phyloP scores from a whole-genome alignment of 352 stramenopile species.

The Phytophthora fragariaefolia region DNA sequence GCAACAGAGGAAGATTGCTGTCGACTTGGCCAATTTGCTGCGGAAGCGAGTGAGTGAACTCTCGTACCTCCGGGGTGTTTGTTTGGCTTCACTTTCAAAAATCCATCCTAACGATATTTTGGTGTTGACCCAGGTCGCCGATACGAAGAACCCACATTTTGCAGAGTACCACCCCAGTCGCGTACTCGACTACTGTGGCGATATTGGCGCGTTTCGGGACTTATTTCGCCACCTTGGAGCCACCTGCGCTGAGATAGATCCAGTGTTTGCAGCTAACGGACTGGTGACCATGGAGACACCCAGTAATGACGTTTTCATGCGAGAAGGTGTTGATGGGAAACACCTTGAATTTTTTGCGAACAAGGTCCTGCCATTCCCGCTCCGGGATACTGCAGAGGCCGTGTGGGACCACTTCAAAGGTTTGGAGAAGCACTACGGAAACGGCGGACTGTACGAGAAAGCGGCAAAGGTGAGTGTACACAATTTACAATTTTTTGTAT shows the following conservation, averaged over 20 bases:
- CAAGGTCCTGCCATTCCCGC: slow-evolving; percentile 27
- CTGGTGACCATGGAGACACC: background rate
- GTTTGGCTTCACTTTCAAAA: background rate
- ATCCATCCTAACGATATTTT: background rate
- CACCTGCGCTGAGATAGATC: slow-evolving; percentile 21
- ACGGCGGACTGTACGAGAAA: slow-evolving; percentile 32
- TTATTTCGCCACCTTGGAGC: slow-evolving; percentile 23
- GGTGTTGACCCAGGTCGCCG: background rate
- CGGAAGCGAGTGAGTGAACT: slow-evolving; percentile 18
- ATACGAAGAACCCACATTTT: background rate
- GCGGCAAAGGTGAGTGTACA: slow-evolving; percentile 9
- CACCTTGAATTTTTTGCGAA: slow-evolving; percentile 34
- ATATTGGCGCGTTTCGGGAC: slow-evolving; percentile 16
- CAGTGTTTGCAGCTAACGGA: slow-evolving; percentile 27
- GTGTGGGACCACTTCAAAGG: slow-evolving; percentile 33
- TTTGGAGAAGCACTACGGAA: slow-evolving; percentile 19
- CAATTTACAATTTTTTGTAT: background rate
- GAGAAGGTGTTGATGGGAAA: slow-evolving; percentile 26
- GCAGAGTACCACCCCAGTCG: background rate
- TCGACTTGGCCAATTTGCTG: slow-evolving; percentile 38
- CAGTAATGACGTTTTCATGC: slow-evolving; percentile 18
- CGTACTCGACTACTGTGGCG: slow-evolving; percentile 1
- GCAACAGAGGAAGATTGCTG: slow-evolving; percentile 43
- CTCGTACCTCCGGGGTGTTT: too few species aligned
- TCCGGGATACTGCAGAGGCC: slow-evolving; percentile 14